Conservation (phyloP, 1,284 basidiomycete genomes). For the Filobasidium uniguttulatum region DNA sequence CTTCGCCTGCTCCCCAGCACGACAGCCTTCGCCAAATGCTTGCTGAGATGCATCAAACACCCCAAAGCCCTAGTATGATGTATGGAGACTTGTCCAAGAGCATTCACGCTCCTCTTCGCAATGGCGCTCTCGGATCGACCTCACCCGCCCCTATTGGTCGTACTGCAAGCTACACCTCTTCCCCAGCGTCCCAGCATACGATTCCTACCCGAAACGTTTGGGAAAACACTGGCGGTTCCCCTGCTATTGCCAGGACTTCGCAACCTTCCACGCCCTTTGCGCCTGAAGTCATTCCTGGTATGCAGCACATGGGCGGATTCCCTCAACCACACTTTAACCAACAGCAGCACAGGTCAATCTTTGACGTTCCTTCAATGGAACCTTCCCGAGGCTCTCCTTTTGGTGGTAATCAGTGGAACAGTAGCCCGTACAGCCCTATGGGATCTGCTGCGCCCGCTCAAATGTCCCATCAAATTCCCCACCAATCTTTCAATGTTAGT, state of each 20-base stretch:
- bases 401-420: slow-evolving; percentile 3
- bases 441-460: neutral
- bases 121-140: slow-evolving; percentile 1
- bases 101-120: slow-evolving; percentile 7
- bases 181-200: slow-evolving; percentile 9
- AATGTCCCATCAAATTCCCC: slow-evolving; percentile 4
- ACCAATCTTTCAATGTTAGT: neutral
- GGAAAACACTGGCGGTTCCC: slow-evolving; percentile 10
- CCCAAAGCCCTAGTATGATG: too few species aligned
- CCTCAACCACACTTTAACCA: slow-evolving; percentile 11
- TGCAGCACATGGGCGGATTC: slow-evolving; percentile 5
- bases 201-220: slow-evolving; percentile 5
- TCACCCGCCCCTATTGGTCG: slow-evolving; percentile 9
- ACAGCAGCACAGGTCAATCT: slow-evolving; percentile 7
- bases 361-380: slow-evolving; percentile 18
- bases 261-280: neutral
- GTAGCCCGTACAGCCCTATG: too few species aligned
- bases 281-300: neutral
- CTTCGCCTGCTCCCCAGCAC: slow-evolving; percentile 23
- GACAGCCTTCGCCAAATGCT: slow-evolving; percentile 13
- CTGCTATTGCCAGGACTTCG: slow-evolving; percentile 7
- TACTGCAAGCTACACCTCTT: slow-evolving; percentile 9
- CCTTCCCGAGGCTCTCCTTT: slow-evolving; percentile 9
- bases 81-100: neutral
- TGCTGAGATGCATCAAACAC: slow-evolving; percentile 1